Evolutionary conservation across 352 stramenopile species (phyloP).

Genomic region (Phytophthora aleatoria): DNA sequence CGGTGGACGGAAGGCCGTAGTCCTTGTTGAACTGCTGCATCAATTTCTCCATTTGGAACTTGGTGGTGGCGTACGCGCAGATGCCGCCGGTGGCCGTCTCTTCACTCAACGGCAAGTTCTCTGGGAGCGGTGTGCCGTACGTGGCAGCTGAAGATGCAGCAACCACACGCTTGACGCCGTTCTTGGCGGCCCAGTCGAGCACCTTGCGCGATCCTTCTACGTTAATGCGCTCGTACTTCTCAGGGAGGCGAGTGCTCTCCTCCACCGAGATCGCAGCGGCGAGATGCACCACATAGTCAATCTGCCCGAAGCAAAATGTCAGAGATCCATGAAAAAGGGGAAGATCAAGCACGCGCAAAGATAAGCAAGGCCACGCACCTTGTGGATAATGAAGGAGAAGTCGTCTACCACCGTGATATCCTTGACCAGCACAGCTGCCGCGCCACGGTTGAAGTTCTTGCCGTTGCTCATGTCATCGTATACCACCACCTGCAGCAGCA

Average conservation of each 20-base stretch:
- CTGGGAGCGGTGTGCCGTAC: conserved; percentile 66
- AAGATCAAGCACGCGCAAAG: conserved; percentile 1
- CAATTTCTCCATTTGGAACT: conserved; percentile 86
- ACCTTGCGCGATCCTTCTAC: conserved; percentile 83
- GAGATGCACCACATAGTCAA: conserved; percentile 86
- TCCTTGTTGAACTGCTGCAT: conserved; percentile 75
- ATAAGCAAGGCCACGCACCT: conserved; percentile 36
- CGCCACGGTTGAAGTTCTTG: conserved; percentile 81
- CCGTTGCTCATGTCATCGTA: conserved; percentile 91
- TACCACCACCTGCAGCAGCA: conserved; percentile 65
- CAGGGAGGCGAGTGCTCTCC: conserved; percentile 81
- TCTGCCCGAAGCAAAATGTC: conserved; percentile 30
- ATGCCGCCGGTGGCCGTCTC: conserved; percentile 78
- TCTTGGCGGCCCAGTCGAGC: conserved; percentile 75
- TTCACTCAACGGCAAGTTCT: conserved; percentile 76
- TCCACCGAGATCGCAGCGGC: conserved; percentile 86
- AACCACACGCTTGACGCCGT: conserved; percentile 80
- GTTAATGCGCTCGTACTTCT: conserved; percentile 90
- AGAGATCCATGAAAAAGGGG: conserved; percentile 5
- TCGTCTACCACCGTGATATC: conserved; percentile 84
- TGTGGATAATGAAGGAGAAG: conserved; percentile 82
- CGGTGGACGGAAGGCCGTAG: conserved; percentile 74
- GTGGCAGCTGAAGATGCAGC: conserved; percentile 79
- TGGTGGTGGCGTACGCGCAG: conserved; percentile 82
- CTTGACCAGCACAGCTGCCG: conserved; percentile 80